Conservation (phyloP, 2,329 filamentous ascomycete species). For the Cytospora chrysosperma region DNA sequence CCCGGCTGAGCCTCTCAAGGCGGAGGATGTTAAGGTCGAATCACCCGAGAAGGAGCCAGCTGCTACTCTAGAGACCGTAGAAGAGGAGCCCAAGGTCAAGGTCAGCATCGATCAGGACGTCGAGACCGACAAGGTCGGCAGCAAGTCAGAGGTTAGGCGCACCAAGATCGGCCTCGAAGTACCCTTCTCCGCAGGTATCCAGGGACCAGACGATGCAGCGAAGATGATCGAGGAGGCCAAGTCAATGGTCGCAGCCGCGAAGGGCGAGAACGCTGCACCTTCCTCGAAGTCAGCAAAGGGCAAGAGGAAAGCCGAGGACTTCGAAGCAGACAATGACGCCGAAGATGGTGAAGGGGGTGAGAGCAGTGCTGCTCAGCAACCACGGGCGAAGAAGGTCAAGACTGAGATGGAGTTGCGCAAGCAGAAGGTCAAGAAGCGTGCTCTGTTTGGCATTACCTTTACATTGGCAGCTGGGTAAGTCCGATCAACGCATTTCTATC, state of each 20-base stretch:
- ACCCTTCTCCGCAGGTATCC: slow-evolving; percentile 61
- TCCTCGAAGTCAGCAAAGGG: slow-evolving; percentile 43
- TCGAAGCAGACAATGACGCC: slow-evolving; percentile 58
- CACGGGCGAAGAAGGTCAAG: slow-evolving; percentile 71
- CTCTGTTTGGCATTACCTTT: slow-evolving; percentile 80
- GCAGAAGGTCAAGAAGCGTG: slow-evolving; percentile 81
- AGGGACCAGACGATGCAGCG: slow-evolving; percentile 73
- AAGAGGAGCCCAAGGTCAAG: slow-evolving; percentile 61
- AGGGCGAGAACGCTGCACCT: slow-evolving; percentile 29
- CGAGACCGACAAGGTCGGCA: slow-evolving; percentile 51
- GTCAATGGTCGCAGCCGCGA: slow-evolving; percentile 76
- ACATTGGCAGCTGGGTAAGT: slow-evolving; percentile 90
- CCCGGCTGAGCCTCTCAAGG: slow-evolving; percentile 18
- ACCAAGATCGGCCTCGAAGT: slow-evolving; percentile 76
- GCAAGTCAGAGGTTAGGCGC: slow-evolving; percentile 67
- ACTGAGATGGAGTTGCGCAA: slow-evolving; percentile 80
- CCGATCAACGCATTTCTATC: not conserved
- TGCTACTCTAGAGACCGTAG: slow-evolving; percentile 49
- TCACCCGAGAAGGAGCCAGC: slow-evolving; percentile 50
- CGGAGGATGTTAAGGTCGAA: slow-evolving; percentile 40
- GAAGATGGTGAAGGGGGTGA: slow-evolving; percentile 38
- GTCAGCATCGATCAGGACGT: slow-evolving; percentile 69
- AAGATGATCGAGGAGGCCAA: slow-evolving; percentile 84
- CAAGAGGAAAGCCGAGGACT: slow-evolving; percentile 75
- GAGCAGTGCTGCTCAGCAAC: slow-evolving; percentile 41